phyloP scores from a whole-genome alignment of 176 grass and related monocot genomes.

The Lolium perenne region DNA sequence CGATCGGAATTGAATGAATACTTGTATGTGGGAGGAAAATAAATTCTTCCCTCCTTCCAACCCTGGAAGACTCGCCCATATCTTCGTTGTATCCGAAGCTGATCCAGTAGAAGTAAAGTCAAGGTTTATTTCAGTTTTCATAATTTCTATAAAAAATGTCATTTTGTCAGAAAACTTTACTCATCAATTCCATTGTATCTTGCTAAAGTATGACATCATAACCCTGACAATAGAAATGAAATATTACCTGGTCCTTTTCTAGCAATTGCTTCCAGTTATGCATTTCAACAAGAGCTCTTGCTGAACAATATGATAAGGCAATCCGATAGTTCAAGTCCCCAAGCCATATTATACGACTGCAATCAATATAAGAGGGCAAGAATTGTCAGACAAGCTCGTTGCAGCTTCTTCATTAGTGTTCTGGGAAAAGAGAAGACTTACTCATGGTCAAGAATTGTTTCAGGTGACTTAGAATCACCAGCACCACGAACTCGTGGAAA shows the following conservation, averaged over 20 bases:
- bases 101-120: constrained; percentile 39
- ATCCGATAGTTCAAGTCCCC: constrained; percentile 99
- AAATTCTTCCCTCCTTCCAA: constrained; percentile 97
- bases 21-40: constrained; percentile 99
- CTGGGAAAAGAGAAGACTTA: constrained; percentile 34
- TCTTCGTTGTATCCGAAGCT: constrained; percentile 88
- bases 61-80: constrained; percentile 82
- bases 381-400: background rate
- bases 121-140: constrained; percentile 4
- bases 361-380: constrained; percentile 14
- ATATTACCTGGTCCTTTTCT: constrained; percentile 91
- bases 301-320: constrained; percentile 79
- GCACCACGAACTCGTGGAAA: constrained; percentile 65
- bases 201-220: constrained; percentile 18
- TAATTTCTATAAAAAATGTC: background rate
- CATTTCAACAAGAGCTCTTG: constrained; percentile 93
- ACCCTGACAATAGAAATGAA: background rate
- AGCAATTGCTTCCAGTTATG: constrained; percentile 93
- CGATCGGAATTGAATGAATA: constrained; percentile 97
- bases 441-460: constrained; percentile 96
- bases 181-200: constrained; percentile 7
- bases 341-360: constrained; percentile 97
- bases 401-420: constrained; percentile 19
- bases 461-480: constrained; percentile 65
- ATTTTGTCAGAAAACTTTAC: background rate